Base-by-base conservation (phyloP, 257 asterid genomes). In the Penstemon davidsonii region DNA sequence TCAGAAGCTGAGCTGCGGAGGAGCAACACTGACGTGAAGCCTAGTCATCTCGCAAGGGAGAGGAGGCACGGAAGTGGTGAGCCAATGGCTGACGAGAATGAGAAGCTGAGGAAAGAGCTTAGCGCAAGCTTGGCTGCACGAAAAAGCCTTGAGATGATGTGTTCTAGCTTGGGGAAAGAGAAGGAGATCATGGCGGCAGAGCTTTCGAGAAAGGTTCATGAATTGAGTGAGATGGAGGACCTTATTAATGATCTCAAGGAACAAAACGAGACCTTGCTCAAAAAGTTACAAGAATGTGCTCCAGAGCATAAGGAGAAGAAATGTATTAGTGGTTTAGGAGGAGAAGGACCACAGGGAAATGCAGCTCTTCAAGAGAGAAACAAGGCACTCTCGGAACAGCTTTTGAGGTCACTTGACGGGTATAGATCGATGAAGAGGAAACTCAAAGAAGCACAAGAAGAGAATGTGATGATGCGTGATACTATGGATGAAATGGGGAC, bases 171-270 rank as follows among this genome's bases (percentile, higher is more conserved):
- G 61, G 93, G 91, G 39, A 86, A 82, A 67, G 97, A 88, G 68
- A 91, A 84, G 76, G 92, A 85, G 79, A 86, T 88, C 5, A 91
- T 91, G 87, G 82, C 87, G 0, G n/a, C 53, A 33, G 95, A 91
- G 69, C 83, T 91, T 0, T 76, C 89, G 0, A 83, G 75, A 43
- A 91, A 80, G 55, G 87, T 57, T 0, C 89, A 83, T 9, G 85
- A 85, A 57, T 18, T 82, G 62, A 78, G 55, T 13, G 95, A 75
- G 55, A 76, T 84, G 85, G 96, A 88, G 61, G 89, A 88, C 6
- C 81, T 76, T 3, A 59, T 88, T 4, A 69, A 66, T 13, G 86
- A 77, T 42, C 84, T 91, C 66, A 85, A 75, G 61, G 80, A 45
- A 0, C 92, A 83, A 52, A 86, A 88, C 19, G 63, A 75, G 67